Evolutionary conservation across 164 flowering plant species (phyloP).

Genomic region (Macadamia tetraphylla): DNA sequence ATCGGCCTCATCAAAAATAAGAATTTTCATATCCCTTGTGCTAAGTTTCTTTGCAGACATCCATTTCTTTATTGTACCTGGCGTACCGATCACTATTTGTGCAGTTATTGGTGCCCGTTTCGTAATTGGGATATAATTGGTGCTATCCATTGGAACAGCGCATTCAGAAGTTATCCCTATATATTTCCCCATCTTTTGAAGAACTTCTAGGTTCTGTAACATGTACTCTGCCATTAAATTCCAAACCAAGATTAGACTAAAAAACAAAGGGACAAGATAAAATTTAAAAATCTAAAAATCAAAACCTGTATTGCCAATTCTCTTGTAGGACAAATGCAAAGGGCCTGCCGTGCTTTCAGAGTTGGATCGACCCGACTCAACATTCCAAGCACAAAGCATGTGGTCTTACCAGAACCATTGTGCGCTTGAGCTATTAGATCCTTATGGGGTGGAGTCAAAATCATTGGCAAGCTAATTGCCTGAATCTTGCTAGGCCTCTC

Average conservation of each 20-base stretch:
- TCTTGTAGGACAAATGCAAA: conserved; percentile 91
- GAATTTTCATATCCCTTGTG: conserved; percentile 48
- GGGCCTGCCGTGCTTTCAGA: conserved; percentile 64
- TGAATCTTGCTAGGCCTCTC: conserved; percentile 88
- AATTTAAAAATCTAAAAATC: background rate
- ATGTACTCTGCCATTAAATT: background rate
- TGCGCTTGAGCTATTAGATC: conserved; percentile 91
- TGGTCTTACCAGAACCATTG: conserved; percentile 96
- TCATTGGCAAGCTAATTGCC: conserved; percentile 87
- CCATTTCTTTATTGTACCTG: conserved; percentile 81
- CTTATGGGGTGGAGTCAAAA: conserved; percentile 72
- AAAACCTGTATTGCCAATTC: conserved; percentile 82
- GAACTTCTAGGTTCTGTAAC: conserved; percentile 77
- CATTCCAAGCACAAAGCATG: conserved; percentile 97
- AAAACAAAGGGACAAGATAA: background rate
- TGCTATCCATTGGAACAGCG: conserved; percentile 61
- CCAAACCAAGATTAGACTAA: background rate
- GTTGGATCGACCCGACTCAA: conserved; percentile 79
- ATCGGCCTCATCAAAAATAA: conserved; percentile 98
- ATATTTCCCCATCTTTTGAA: conserved; percentile 76
- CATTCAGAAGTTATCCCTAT: conserved; percentile 68
- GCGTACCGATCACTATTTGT: conserved; percentile 93
- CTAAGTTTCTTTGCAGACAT: conserved; percentile 50
- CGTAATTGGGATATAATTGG: conserved; percentile 26
- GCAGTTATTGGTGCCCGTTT: conserved; percentile 46